Evolutionary conservation across 352 stramenopile genomes (phyloP).

Genomic region (Globisporangium camurandrum): DNA sequence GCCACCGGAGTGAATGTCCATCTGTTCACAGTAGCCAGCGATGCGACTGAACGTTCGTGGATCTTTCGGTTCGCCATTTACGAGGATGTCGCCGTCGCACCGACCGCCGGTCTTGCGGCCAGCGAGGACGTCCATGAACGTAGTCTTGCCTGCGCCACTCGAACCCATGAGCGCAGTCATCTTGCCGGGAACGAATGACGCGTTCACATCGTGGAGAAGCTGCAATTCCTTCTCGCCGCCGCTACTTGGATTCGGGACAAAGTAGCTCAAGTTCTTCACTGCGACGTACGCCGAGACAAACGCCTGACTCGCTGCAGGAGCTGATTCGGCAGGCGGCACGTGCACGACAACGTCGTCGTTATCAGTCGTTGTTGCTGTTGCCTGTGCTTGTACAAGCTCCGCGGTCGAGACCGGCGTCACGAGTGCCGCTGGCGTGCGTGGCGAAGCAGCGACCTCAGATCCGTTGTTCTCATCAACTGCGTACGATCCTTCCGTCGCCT

Average conservation of each 20-base stretch:
- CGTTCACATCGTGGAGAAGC: slow-evolving; percentile 31
- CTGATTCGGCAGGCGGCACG: slow-evolving; percentile 1
- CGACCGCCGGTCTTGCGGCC: slow-evolving; percentile 39
- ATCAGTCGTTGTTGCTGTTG: not conserved
- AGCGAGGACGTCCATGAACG: slow-evolving; percentile 43
- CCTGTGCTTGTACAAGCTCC: too few species aligned
- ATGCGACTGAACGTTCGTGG: slow-evolving; percentile 19
- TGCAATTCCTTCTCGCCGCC: slow-evolving; percentile 19
- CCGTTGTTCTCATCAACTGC: slow-evolving; percentile 1
- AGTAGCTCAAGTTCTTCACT: slow-evolving; percentile 31
- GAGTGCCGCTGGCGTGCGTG: not conserved
- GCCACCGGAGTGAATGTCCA: slow-evolving; percentile 78
- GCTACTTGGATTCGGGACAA: slow-evolving; percentile 26
- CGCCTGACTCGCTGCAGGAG: not conserved
- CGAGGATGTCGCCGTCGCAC: slow-evolving; percentile 62
- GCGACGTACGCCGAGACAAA: slow-evolving; percentile 24
- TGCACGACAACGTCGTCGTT: slow-evolving; percentile 8
- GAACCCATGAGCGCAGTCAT: slow-evolving; percentile 67
- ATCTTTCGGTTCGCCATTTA: slow-evolving; percentile 72
- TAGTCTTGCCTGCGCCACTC: slow-evolving; percentile 50
- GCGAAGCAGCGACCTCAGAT: not conserved
- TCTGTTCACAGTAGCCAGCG: slow-evolving; percentile 81
- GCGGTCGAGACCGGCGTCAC: slow-evolving; percentile 1
- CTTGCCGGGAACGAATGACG: slow-evolving; percentile 25
- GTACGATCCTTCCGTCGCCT: not conserved